Base-by-base conservation (phyloP, 2,329 filamentous ascomycete species). In the Aspergillus uvarum region DNA sequence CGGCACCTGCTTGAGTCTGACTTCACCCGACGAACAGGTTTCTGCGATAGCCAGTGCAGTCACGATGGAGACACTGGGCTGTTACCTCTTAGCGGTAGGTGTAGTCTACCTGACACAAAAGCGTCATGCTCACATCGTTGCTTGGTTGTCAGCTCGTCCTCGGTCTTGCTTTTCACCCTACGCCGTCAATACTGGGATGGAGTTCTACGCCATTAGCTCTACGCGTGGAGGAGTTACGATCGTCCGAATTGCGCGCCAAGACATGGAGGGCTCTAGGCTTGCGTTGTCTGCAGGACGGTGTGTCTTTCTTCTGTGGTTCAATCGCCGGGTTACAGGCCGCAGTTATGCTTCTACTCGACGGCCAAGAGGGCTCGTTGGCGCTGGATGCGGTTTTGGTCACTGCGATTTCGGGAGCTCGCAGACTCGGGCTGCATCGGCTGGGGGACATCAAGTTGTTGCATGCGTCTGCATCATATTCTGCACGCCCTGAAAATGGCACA, bases 331-430 rank as follows among this genome's bases (percentile, higher is more conserved):
- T 65, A 22, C 63, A 65, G 29, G 61, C 63, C 0, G 61, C 63
- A 1, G 14, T 63, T 4, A 65, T 65, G 63, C 54, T 65, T 35
- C 21, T 65, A 10, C 59, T 65, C 4, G 63, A 65, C 31, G 52
- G 53, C 6, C 48, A 60, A 29, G 58, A 62, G 22, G 49, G 24
- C 14, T 51, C 32, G 0, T 8, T 59, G 12, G 54, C 58, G 44
- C 61, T 65, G 21, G 63, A 65, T 47, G 31, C 59, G 4, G 22
- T 65, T 14, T 29, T 65, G 16, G 63, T 59, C 11, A 60, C 59
- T 11, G 63, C 63, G 2, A 63, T 65, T 12, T 56, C 63, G 4
- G 63, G 63, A 7, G 61, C 63, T 6, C 63, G 51, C 2, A 65
- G 56, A 47, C 57, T 65, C 2, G 51, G 56, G 0, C 19, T 63